These are phyloP conservation scores for Colletotrichum chlorophyti DNA, from an alignment of 2,329 filamentous ascomycete species.

Conservation along the genomic window DNA sequence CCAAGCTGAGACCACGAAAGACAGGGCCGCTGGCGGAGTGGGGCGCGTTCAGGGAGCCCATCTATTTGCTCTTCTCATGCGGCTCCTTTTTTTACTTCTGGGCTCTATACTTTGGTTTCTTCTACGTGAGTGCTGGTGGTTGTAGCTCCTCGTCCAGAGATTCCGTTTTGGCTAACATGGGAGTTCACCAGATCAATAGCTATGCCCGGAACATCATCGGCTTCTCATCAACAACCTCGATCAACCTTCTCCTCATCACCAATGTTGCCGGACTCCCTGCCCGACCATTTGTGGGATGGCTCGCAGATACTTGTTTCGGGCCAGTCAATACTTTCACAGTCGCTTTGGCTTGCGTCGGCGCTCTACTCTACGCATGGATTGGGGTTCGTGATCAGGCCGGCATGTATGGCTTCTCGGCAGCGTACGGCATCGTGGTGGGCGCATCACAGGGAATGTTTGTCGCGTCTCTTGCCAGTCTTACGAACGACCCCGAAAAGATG, in stretches of 20 bases:
- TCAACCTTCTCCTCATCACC: constrained; percentile 65
- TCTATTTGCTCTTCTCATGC: constrained; percentile 46
- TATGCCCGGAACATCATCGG: constrained; percentile 48
- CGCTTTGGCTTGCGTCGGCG: constrained; percentile 48
- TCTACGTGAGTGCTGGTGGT: constrained; percentile 41
- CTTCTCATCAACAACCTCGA: constrained; percentile 56
- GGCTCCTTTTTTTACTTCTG: constrained; percentile 50
- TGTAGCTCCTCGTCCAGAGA: not conserved
- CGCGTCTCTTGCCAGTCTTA: constrained; percentile 48
- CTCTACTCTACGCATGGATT: constrained; percentile 59
- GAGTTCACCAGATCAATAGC: constrained; percentile 41
- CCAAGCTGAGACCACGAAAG: constrained; percentile 55
- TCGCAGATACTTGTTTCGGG: constrained; percentile 61
- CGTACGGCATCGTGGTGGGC: constrained; percentile 50
- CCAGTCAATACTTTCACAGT: constrained; percentile 63
- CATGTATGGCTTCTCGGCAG: constrained; percentile 50
- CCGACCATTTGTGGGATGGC: constrained; percentile 58
- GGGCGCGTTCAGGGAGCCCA: constrained; percentile 55
- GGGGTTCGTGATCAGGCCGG: constrained; percentile 47
- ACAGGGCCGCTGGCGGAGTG: constrained; percentile 58
- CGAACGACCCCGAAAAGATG: constrained; percentile 49
- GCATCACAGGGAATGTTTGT: constrained; percentile 48
- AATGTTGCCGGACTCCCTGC: constrained; percentile 65
- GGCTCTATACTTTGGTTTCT: constrained; percentile 59
- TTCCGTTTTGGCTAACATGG: too few species aligned